Evolutionary conservation across 139 green algal genomes (phyloP).

Genomic region (Micractinium sp.): DNA sequence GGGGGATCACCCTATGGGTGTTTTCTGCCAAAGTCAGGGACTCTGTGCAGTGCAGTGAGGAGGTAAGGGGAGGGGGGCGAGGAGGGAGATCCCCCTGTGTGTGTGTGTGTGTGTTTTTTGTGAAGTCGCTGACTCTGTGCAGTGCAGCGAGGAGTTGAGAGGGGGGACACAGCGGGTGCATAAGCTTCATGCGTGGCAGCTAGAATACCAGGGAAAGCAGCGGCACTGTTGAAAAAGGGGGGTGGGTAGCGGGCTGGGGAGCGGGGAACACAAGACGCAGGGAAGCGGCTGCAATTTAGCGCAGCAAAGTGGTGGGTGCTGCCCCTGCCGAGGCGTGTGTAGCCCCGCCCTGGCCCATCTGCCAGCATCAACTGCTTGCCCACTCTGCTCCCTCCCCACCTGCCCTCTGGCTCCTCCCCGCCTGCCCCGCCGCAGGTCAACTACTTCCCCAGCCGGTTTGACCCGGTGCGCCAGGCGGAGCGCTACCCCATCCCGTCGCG

Average conservation of each 20-base stretch:
- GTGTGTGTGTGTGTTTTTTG: no score
- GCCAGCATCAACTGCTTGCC: neutral
- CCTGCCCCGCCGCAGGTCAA: conserved; percentile 72
- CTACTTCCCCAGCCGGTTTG: conserved; percentile 95
- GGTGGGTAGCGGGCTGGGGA: no score
- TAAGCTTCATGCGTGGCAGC: no score
- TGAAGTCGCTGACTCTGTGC: no score
- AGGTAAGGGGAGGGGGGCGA: neutral
- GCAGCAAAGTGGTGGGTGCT: no score
- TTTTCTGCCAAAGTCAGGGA: neutral
- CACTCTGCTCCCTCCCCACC: neutral
- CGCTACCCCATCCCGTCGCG: conserved; percentile 62
- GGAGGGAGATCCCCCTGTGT: no score
- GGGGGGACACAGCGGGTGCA: no score
- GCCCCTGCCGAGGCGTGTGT: no score
- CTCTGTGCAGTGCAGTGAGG: neutral
- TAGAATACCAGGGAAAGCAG: no score
- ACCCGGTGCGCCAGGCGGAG: conserved; percentile 85
- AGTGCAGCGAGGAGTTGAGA: neutral
- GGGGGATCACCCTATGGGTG: neutral
- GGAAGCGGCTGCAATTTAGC: no score
- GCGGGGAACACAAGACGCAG: no score
- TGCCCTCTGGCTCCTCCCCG: neutral
- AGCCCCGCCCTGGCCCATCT: neutral
- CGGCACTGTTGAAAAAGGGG: no score